Base-by-base conservation (phyloP, 2,329 filamentous ascomycete species). In the Tolypocladium ovalisporum region DNA sequence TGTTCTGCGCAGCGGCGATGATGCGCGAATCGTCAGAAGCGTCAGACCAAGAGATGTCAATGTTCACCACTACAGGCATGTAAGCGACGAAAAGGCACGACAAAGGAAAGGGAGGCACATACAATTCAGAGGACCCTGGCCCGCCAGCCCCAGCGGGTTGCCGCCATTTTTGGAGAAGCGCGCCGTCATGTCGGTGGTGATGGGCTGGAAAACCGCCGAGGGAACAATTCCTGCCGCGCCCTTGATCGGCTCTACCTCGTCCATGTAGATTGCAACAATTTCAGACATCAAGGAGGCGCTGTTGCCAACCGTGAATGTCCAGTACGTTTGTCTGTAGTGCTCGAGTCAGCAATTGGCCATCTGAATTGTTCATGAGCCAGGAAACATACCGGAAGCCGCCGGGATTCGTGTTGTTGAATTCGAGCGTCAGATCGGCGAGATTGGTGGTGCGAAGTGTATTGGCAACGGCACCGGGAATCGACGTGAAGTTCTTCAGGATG, bases 121-220 rank as follows among this genome's bases (percentile, higher is more conserved):
- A 54, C 65, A 55, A 32, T 62, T 63, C 13, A 68, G 53, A 3
- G 67, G 65, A 0, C 64, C 67, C 19, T 68, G 60, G 2, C 58
- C 63, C 0, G 56, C 63, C 9, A 73, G 60, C 15, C 70, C 68
- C 10, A 68, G 63, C 6, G 69, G 42, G 29, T 71, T 72, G 1
- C 71, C 69, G 17, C 67, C 69, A 1, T 66, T 67, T 55, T 71
- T 70, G 51, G 60, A 60, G 59, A 75, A 72, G 24, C 67, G 57
- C 5, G 67, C 63, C 8, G 70, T 68, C 59, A 73, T 64, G 40
- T 68, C 67, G 8, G 67, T 67, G 0, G 75, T 73, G 54, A 79
- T 71, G 15, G 72, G 74, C 59, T 80, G 76, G 53, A 73, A 66
- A 54, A 64, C 63, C 47, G 63, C 67, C 56, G 59, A 63, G 3